These are phyloP conservation scores for Boletus vinaceobasis DNA, from an alignment of 768 basidiomycete genomes.

Conservation along the genomic window DNA sequence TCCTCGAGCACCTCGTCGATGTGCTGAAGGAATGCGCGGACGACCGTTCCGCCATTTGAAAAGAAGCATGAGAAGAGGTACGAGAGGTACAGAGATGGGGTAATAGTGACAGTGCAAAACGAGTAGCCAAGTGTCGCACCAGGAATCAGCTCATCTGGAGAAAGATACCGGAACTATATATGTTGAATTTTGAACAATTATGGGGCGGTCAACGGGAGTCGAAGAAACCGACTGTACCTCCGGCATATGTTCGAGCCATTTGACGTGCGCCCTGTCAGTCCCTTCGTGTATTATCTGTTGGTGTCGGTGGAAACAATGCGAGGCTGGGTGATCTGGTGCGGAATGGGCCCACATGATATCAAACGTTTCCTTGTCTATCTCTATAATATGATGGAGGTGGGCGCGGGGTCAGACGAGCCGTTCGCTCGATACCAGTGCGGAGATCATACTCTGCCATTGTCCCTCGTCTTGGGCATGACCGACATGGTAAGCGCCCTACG, in stretches of 20 bases:
- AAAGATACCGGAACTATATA: conserved; percentile 33
- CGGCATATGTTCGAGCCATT: conserved; percentile 45
- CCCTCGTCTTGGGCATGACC: conserved; percentile 45
- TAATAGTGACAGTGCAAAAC: conserved; percentile 67
- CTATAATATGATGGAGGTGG: conserved; percentile 31
- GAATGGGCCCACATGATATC: conserved; percentile 67
- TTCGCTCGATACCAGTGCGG: neutral
- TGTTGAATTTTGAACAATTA: neutral
- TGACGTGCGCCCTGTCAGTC: conserved; percentile 24
- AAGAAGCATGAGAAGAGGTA: conserved; percentile 57
- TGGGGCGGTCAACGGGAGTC: neutral
- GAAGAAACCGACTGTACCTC: conserved; percentile 33
- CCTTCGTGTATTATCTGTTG: conserved; percentile 55
- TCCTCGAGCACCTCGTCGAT: conserved; percentile 48
- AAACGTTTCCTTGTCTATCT: conserved; percentile 67
- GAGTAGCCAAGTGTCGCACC: conserved; percentile 45
- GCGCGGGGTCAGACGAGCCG: neutral
- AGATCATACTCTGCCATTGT: conserved; percentile 46
- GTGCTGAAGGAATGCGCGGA: conserved; percentile 61
- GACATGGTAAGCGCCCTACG: conserved; percentile 74
- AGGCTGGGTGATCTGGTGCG: conserved; percentile 42
- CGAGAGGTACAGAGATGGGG: conserved; percentile 55
- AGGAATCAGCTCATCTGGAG: conserved; percentile 37
- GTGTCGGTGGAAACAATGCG: conserved; percentile 60
- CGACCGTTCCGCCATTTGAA: conserved; percentile 49